Evolutionary conservation across 2,329 filamentous ascomycete species (phyloP).

Genomic region (Colletotrichum sp.): DNA sequence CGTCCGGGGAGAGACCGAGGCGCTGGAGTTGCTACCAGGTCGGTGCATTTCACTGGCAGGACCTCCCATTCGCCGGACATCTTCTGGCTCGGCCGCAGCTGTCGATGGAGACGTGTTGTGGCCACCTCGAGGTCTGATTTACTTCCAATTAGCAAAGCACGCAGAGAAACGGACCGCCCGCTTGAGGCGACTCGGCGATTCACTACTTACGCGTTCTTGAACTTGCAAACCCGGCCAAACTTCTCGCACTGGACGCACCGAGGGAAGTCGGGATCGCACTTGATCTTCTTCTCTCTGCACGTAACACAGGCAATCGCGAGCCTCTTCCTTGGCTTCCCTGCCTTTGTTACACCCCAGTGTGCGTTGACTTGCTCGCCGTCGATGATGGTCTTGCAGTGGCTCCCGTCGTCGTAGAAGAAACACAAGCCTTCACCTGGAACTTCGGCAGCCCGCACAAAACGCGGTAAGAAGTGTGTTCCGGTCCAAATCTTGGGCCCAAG

Average conservation of each 20-base stretch:
- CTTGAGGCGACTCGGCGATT: background rate
- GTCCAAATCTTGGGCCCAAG: conserved; percentile 74
- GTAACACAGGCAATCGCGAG: conserved; percentile 92
- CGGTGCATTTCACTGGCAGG: conserved; percentile 41
- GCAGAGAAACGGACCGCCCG: background rate
- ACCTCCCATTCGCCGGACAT: conserved; percentile 39
- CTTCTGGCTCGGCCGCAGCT: conserved; percentile 55
- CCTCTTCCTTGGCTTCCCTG: conserved; percentile 89
- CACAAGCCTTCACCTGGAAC: conserved; percentile 81
- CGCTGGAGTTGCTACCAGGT: conserved; percentile 49
- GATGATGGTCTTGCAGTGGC: conserved; percentile 81
- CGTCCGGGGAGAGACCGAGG: conserved; percentile 53
- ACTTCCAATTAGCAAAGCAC: conserved; percentile 19
- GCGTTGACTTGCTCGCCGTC: conserved; percentile 89
- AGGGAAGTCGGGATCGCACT: conserved; percentile 87
- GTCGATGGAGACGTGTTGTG: conserved; percentile 62
- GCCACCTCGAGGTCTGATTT: conserved; percentile 57
- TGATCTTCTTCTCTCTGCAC: conserved; percentile 97
- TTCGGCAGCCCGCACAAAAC: conserved; percentile 67
- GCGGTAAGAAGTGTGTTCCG: conserved; percentile 69
- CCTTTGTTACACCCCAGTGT: conserved; percentile 93
- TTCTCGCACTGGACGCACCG: conserved; percentile 93
- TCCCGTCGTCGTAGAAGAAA: conserved; percentile 87
- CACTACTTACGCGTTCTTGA: conserved; percentile 80
- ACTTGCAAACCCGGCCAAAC: conserved; percentile 84